Evolutionary conservation across 164 flowering plant species (phyloP), one percentile per base, ranked within the genome.

Genomic region (Nymphaea thermarum): DNA sequence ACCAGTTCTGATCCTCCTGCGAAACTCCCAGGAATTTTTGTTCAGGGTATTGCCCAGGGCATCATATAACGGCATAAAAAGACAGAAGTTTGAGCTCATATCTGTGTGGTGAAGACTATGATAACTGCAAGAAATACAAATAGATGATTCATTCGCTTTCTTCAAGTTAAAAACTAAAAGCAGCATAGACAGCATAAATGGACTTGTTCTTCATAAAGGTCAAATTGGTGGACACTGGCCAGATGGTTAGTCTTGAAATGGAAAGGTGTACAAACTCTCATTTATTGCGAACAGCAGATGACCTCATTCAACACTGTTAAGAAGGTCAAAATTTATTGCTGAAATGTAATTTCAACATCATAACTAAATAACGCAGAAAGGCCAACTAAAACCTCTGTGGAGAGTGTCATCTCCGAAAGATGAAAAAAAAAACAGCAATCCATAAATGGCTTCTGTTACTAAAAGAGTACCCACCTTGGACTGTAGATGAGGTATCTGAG

Each of bases 1-100:
- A 72, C 80, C 79, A 60, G 85, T 71, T 44, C 79, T 79, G 6
- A 77, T 77, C 69, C 78, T 70, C 79, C 69, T 82, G 63, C 89
- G 97, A 5, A 87, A 74, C n/a, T 86, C 82, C 97, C 97, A 91
- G 3, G 96, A 89, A 41, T 75, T 77, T 73, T 63, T 18, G 69
- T 91, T 86, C 5, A 82, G 79, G 6, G 98, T 94, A 4, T 83
- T 83, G 62, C 96, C 84, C 42, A 91, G 45, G 3, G 76, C 82
- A 73, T 94, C 98, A 67, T 72, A 90, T 25, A 94, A 67, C 5
- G 99, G 99, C 96, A 94, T 94, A 63, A 94, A 94, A 10, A 94
- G 91, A 75, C 99, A 90, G 77, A 85, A 88, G 70, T 91, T 91
- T 44, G 89, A 80, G 42, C 65, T 70, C 88, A 68, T 87, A 65